These are phyloP conservation scores for Bombardia bombarda DNA, from an alignment of 495 filamentous ascomycete species.

Conservation along the genomic window DNA sequence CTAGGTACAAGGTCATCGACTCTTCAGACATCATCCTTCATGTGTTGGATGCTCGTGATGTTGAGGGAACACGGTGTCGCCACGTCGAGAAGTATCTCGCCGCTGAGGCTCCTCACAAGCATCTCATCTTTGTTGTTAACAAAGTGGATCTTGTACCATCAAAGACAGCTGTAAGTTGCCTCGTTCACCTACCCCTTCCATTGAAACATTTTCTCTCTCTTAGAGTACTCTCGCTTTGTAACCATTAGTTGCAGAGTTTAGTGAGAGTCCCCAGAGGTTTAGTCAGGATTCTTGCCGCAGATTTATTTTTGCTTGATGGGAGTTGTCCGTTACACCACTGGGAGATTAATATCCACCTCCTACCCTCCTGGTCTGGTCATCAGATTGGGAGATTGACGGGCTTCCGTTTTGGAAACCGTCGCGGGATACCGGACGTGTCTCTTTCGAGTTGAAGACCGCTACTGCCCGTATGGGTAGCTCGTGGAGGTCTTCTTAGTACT, in stretches of 20 bases:
- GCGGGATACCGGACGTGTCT: slow-evolving; percentile 53
- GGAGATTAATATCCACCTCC: slow-evolving; percentile 71
- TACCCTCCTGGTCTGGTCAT: slow-evolving; percentile 46
- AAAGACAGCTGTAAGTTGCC: slow-evolving; percentile 76
- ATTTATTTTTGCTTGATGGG: slow-evolving; percentile 51
- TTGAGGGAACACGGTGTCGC: slow-evolving; percentile 78
- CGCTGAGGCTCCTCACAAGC: slow-evolving; percentile 88
- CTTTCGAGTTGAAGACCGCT: slow-evolving; percentile 78
- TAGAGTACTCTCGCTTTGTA: slow-evolving; percentile 10
- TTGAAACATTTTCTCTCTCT: too few species aligned
- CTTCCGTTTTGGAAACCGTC: slow-evolving; percentile 86
- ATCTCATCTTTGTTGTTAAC: slow-evolving; percentile 59
- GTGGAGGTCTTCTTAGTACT: slow-evolving; percentile 95
- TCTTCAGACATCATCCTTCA: slow-evolving; percentile 95
- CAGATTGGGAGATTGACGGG: slow-evolving; percentile 56
- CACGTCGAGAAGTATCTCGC: slow-evolving; percentile 90
- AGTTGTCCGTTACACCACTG: slow-evolving; percentile 96
- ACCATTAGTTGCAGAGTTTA: slow-evolving; percentile 1
- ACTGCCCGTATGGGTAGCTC: slow-evolving; percentile 30
- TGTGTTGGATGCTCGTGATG: slow-evolving; percentile 89
- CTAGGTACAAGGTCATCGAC: slow-evolving; percentile 84
- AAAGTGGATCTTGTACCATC: slow-evolving; percentile 97
- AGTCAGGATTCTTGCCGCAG: slow-evolving; percentile 82
- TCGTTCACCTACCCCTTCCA: too few species aligned
- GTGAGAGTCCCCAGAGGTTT: slow-evolving; percentile 55